Evolutionary conservation across 2,329 filamentous ascomycete genomes (phyloP), one percentile per base, ranked within the genome.

Genomic region (Exophiala viscosa): DNA sequence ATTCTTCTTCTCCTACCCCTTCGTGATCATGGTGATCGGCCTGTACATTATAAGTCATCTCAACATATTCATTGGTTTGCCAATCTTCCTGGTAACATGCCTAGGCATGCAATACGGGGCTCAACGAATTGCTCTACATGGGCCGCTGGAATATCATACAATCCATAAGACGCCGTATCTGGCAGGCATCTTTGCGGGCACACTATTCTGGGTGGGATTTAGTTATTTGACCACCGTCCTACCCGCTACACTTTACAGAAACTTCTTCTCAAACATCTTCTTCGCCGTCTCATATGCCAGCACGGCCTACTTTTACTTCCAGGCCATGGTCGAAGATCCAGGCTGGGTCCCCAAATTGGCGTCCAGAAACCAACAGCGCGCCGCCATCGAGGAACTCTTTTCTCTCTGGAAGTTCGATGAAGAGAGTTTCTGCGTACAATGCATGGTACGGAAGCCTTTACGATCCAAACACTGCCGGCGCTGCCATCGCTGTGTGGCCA

Each of bases 141-240:
- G 88, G 14, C 91, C 91, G 9, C 78, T 86, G 2, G 89, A 96
- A 64, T 95, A 95, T 85, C 86, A 90, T 62, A 82, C 86, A 60
- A 85, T 97, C 63, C 90, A 96, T 67, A 89, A 87, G 72, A 97
- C 93, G 86, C 92, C 93, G 10, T 97, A 91, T 79, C 77, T 99
- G 61, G 86, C 93, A 0, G 93, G 93, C 51, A 91, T 99, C 57
- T 99, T 99, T 72, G 86, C 90, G 0, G 91, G 78, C 1, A 88
- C 91, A 0, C 71, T 96, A 14, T 95, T 95, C 66, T 85, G 89
- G 75, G 83, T 90, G 3, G 88, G 85, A 23, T 65, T 88, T 34
- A 83, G 86, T 60, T 99, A 89, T 82, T 61, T 92, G 35, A 81
- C 85, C 17, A 80, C 81, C 10, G 77, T 97, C 36, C 72, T 96